A percentile compares a stretch with the other conserved stretches of the same genome.
Conservation (phyloP, 768 basidiomycete genomes). For the Termitomyces sp. region DNA sequence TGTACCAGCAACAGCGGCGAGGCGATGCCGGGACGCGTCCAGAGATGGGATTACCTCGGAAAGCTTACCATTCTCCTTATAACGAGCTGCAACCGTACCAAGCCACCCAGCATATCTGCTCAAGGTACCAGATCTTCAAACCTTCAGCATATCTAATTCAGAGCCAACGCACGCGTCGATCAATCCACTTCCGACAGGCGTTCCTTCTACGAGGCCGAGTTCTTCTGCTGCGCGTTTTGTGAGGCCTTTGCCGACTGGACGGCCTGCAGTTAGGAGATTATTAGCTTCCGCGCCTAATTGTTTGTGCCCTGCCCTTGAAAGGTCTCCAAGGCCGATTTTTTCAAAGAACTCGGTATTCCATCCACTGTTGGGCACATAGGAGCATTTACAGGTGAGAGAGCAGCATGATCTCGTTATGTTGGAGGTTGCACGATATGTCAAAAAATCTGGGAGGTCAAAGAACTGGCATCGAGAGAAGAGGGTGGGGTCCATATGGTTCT, state of each 20-base stretch:
- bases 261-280: conserved; percentile 72
- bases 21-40: conserved; percentile 71
- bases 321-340: conserved; percentile 72
- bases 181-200: conserved; percentile 88
- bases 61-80: conserved; percentile 46
- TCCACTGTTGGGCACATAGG: conserved; percentile 79
- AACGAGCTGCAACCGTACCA: conserved; percentile 86
- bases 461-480: conserved; percentile 76
- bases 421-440: conserved; percentile 88
- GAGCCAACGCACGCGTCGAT: conserved; percentile 80
- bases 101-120: conserved; percentile 91
- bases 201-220: conserved; percentile 80
- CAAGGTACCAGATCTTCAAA: background rate
- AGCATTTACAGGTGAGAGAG: conserved; percentile 95
- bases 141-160: background rate
- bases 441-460: conserved; percentile 91
- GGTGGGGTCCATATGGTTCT: conserved; percentile 72
- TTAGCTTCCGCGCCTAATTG: conserved; percentile 70
- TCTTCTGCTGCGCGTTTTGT: conserved; percentile 76
- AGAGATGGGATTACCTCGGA: conserved; percentile 53
- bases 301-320: conserved; percentile 63
- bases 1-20: conserved; percentile 94
- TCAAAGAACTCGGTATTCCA: conserved; percentile 90
- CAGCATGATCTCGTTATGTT: conserved; percentile 79
- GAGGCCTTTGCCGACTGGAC: conserved; percentile 83